Base-by-base conservation (phyloP, 257 asterid species). In the Verbascum thapsus region DNA sequence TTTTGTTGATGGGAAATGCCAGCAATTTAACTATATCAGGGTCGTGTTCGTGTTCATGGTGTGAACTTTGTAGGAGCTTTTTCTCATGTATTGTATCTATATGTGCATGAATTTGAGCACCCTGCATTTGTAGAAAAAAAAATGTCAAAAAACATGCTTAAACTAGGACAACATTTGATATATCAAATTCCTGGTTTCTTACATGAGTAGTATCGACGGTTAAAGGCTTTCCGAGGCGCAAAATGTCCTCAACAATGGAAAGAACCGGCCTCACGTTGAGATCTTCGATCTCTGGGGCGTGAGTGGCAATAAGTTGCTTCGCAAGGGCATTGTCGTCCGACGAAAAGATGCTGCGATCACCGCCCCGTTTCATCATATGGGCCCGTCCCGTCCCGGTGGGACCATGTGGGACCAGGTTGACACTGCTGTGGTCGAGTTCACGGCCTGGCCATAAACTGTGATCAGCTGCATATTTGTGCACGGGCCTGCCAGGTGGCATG, bases 1-100 rank as follows among this genome's bases (percentile, higher is more conserved):
- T 80, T 77, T 78, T 88, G 82, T 75, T 85, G 60, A 91, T 79
- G 49, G 95, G 87, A 63, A 71, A 83, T 7, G 98, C 85, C 32
- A 91, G 76, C 48, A 73, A 26, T 72, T 72, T 64, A 8, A 88
- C 73, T 0, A 84, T 62, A 22, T 91, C 95, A 2, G 68, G 19
- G 6, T 82, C 88, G n/a, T 76, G 66, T 26, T 5, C 32, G 32
- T 26, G 32, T 2, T 26, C 22, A 61, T 58, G 61, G 53, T 52
- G 56, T 65, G 58, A 74, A 47, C 10, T 34, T 57, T 63, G 32
- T 8, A 65, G 77, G 74, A 47, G 35, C 68, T 10, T n/a, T n/a
- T n/a, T 41, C 17, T 58, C 7, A 8, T 82, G 75, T 71, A 58
- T 53, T 52, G 56, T 67, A 54, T 76, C 82, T 11, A 52, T 5